phyloP scores from a whole-genome alignment of 2,329 filamentous ascomycete genomes.

The Colletotrichum magnum region DNA sequence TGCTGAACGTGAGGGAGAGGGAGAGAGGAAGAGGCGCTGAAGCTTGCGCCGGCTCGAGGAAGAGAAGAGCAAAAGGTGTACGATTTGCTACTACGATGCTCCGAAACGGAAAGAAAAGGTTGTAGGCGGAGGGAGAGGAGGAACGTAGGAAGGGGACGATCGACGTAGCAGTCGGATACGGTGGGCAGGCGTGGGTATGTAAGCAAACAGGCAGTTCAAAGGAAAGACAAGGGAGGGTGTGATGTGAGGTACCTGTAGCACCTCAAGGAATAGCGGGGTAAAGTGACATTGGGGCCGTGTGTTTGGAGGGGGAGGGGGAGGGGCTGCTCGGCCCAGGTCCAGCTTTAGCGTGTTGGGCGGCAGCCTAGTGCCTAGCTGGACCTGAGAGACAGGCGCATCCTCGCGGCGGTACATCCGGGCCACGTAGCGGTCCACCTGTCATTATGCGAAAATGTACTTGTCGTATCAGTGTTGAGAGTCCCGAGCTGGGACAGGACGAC shows the following conservation, averaged over 20 bases:
- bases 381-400: conserved; percentile 15
- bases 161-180: conserved; percentile 11
- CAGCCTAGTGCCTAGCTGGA: not conserved
- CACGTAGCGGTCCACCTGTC: conserved; percentile 21
- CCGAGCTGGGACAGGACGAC: conserved; percentile 14
- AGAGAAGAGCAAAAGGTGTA: not conserved
- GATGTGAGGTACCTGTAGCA: conserved; percentile 2
- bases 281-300: conserved; percentile 24
- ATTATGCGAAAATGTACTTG: conserved; percentile 12
- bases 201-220: conserved; percentile 12
- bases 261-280: conserved; percentile 18
- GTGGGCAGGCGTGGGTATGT: conserved; percentile 22
- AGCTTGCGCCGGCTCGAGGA: not conserved
- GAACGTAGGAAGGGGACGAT: conserved; percentile 6
- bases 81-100: not conserved
- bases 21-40: not conserved
- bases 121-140: conserved; percentile 12
- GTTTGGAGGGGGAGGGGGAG: conserved; percentile 23
- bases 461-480: not conserved
- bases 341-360: not conserved
- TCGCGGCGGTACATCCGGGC: conserved; percentile 10
- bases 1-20: not conserved
- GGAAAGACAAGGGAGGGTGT: not conserved
- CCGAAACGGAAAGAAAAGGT: not conserved
- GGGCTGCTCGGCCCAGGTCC: conserved; percentile 17